Evolutionary conservation across 352 stramenopile genomes (phyloP).

Genomic region (Phytophthora europaea): DNA sequence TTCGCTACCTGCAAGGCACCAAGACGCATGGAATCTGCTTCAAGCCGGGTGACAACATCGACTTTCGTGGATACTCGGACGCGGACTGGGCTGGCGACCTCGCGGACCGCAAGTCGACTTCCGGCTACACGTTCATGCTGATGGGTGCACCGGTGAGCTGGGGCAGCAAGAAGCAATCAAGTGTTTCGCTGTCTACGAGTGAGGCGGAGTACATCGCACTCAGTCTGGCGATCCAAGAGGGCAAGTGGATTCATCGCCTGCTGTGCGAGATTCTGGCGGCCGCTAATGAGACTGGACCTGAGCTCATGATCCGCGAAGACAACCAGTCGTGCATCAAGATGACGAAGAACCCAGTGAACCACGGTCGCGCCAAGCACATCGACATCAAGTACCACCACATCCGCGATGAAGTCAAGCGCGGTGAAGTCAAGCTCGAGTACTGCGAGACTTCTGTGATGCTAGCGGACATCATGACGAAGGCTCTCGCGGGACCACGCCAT

Average conservation of each 20-base stretch:
- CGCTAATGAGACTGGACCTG: not conserved
- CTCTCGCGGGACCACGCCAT: constrained; percentile 1
- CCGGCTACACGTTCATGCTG: too few relatives aligned
- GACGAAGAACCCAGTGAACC: constrained; percentile 29
- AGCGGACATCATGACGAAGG: constrained; percentile 33
- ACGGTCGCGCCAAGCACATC: constrained; percentile 44
- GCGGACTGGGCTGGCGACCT: too few relatives aligned
- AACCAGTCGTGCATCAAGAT: constrained; percentile 29
- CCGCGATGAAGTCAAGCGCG: constrained; percentile 36
- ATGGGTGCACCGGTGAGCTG: too few relatives aligned
- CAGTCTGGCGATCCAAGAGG: constrained; percentile 20
- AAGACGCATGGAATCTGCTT: too few relatives aligned
- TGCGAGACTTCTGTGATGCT: constrained; percentile 18
- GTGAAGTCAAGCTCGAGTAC: constrained; percentile 28
- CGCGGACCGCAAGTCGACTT: too few relatives aligned
- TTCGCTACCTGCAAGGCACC: too few relatives aligned
- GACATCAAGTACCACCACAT: constrained; percentile 41
- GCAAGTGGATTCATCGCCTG: constrained; percentile 20
- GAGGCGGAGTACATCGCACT: constrained; percentile 19
- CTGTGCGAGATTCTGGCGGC: constrained; percentile 16
- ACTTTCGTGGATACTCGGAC: too few relatives aligned
- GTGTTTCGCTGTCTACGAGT: constrained; percentile 28
- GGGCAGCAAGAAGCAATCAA: too few relatives aligned
- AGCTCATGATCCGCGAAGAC: constrained; percentile 3
- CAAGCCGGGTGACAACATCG: too few relatives aligned